Evolutionary conservation across 108 stramenopile genomes (phyloP).

Genomic region (Conticribra weissflogii): DNA sequence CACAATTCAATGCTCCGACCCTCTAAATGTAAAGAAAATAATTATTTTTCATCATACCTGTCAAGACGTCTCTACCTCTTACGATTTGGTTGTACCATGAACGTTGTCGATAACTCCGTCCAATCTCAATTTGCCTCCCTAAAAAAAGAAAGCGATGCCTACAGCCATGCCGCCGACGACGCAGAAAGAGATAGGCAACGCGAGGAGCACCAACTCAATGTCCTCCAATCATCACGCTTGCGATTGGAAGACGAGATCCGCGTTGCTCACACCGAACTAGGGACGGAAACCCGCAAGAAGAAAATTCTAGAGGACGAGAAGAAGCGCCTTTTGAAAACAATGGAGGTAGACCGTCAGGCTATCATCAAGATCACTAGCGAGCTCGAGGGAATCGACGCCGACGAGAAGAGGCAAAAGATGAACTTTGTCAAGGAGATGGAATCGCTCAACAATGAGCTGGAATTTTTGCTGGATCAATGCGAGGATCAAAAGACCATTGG

Average conservation of each 20-base stretch:
- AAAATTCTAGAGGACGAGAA: conserved; percentile 25
- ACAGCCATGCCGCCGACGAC: conserved; percentile 24
- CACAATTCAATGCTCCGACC: no score
- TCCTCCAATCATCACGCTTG: conserved; percentile 11
- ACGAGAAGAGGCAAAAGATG: conserved; percentile 37
- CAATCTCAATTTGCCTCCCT: conserved; percentile 38
- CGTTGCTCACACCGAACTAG: conserved; percentile 28
- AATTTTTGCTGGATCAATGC: conserved; percentile 20
- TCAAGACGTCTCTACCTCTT: no score
- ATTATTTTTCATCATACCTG: not conserved
- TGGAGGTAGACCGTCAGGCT: conserved; percentile 31
- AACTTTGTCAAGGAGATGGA: conserved; percentile 51
- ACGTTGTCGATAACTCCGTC: conserved; percentile 7
- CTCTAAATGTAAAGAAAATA: no score
- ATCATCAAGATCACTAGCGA: conserved; percentile 41
- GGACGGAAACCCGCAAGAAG: conserved; percentile 30
- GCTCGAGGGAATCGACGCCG: conserved; percentile 38
- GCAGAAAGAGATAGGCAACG: conserved; percentile 34
- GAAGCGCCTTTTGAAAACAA: conserved; percentile 14
- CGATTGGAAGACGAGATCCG: conserved; percentile 23
- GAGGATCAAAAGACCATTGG: conserved; percentile 26
- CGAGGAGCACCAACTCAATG: conserved; percentile 29
- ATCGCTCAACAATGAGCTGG: conserved; percentile 33
- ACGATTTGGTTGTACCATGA: not conserved
- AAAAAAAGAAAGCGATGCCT: conserved; percentile 20